Evolutionary conservation across 2,329 filamentous ascomycete genomes (phyloP), one percentile per base, ranked within the genome.

Genomic region (Teratosphaeria viscida): DNA sequence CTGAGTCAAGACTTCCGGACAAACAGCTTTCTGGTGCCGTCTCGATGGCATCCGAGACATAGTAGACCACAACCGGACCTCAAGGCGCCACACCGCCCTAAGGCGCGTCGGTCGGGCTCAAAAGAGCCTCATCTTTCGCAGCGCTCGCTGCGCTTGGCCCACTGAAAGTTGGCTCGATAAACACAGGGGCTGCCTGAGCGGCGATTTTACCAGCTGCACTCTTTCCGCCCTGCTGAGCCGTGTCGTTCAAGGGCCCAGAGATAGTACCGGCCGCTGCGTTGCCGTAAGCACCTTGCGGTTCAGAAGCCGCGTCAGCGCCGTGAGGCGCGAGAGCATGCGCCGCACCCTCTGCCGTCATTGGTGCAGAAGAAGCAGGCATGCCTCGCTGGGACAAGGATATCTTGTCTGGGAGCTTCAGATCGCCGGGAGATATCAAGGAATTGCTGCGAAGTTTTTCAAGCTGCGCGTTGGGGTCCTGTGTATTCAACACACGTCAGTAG

Each of bases 401-500:
- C 49, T 62, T 59, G 16, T 59, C 61, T 5, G 68, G 69, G n/a
- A 71, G 47, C 39, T 67, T 67, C 43, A 73, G 62, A 35, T 72
- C 67, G 32, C 60, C 58, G 1, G 69, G 66, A 10, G 63, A 65
- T 55, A 73, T 62, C 19, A 79, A 67, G 2, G 77, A 79, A 39
- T 72, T 75, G 29, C 76, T 72, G 52, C 77, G 75, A 11, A 80
- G 73, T 61, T 77, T 66, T 61, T 80, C 78, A 61, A 80, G 77
- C 65, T 75, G 74, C 54, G 72, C 71, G 52, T 69, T 66, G 0
- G 78, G 78, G 59, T 80, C 73, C 78, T 80, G 73, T n/a, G 49
- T 27, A 8, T 35, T 32, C n/a, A 23, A 23, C 23, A 57, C 37
- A 14, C 4, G 43, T 56, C 26, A 54, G 32, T 26, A 54, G 32